Percentiles rank a stretch among this genome's conserved stretches.
phyloP scores from a whole-genome alignment of 1,284 basidiomycete species.

The Sanghuangporus sanghuang region DNA sequence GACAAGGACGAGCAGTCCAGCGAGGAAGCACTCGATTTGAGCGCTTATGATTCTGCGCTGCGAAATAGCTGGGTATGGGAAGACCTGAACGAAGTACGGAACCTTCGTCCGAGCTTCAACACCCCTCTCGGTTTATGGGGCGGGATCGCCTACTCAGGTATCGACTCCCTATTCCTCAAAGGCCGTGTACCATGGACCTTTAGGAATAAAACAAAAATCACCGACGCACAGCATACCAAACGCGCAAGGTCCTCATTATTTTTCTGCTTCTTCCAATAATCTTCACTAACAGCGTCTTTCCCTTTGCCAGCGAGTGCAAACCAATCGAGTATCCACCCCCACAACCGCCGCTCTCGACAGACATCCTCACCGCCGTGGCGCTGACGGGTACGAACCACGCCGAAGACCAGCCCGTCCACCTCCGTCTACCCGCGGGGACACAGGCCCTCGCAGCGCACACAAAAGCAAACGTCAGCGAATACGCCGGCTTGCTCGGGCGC shows the following conservation, averaged over 20 bases:
- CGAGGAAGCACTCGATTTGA: constrained; percentile 59
- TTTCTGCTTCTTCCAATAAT: background rate
- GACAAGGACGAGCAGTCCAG: constrained; percentile 28
- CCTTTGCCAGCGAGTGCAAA: constrained; percentile 45
- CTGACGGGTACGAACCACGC: constrained; percentile 96
- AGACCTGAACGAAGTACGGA: constrained; percentile 90
- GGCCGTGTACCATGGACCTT: constrained; percentile 95
- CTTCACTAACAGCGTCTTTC: background rate
- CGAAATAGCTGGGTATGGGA: constrained; percentile 83
- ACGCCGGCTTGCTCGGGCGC: constrained; percentile 80
- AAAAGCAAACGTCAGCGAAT: constrained; percentile 72
- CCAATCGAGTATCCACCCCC: constrained; percentile 91
- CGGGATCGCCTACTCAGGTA: constrained; percentile 85
- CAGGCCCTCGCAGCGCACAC: constrained; percentile 63
- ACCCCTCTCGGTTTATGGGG: constrained; percentile 84
- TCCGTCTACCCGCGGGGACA: constrained; percentile 61
- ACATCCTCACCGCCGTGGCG: constrained; percentile 87
- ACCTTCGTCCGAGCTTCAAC: constrained; percentile 90
- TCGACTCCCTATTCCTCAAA: constrained; percentile 84
- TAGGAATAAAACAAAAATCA: constrained; percentile 48
- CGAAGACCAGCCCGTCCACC: constrained; percentile 92
- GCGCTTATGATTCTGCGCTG: constrained; percentile 69
- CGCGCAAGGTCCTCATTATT: constrained; percentile 40
- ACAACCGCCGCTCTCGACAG: constrained; percentile 90
- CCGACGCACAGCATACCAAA: constrained; percentile 75